Evolutionary conservation across 257 asterid species (phyloP).

Genomic region (Prunella vulgaris): DNA sequence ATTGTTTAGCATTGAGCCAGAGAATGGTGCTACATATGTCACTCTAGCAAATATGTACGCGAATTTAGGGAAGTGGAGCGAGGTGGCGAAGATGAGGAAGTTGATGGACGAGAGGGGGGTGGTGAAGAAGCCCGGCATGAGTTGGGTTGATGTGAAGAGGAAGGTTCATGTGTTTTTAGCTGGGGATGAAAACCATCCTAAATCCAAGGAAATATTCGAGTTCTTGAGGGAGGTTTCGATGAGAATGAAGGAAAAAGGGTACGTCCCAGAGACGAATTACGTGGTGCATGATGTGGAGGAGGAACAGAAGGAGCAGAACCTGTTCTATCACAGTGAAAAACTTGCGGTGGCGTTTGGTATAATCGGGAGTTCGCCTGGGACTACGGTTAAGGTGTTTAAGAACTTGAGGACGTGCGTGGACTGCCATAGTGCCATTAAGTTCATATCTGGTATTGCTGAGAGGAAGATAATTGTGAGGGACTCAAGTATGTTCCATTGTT

Average conservation of each 20-base stretch:
- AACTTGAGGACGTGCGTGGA: constrained; percentile 75
- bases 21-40: constrained; percentile 69
- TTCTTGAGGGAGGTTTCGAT: constrained; percentile 43
- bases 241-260: constrained; percentile 74
- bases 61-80: constrained; percentile 54
- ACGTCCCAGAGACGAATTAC: constrained; percentile 48
- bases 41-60: constrained; percentile 72
- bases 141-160: constrained; percentile 52
- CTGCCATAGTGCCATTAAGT: constrained; percentile 71
- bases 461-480: constrained; percentile 58
- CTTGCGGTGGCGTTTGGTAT: constrained; percentile 74
- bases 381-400: constrained; percentile 69
- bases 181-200: constrained; percentile 53
- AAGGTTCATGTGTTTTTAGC: constrained; percentile 50
- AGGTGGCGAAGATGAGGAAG: constrained; percentile 54
- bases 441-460: constrained; percentile 48
- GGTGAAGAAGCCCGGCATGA: constrained; percentile 66
- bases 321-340: constrained; percentile 63
- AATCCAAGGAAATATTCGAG: constrained; percentile 39
- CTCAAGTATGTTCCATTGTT: constrained; percentile 63
- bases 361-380: constrained; percentile 44
- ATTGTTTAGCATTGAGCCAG: constrained; percentile 56
- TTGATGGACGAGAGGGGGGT: constrained; percentile 61
- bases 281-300: constrained; percentile 81
- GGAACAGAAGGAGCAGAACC: constrained; percentile 66